phyloP scores from a whole-genome alignment of 2,329 filamentous ascomycete species.

The Fusarium sp. region DNA sequence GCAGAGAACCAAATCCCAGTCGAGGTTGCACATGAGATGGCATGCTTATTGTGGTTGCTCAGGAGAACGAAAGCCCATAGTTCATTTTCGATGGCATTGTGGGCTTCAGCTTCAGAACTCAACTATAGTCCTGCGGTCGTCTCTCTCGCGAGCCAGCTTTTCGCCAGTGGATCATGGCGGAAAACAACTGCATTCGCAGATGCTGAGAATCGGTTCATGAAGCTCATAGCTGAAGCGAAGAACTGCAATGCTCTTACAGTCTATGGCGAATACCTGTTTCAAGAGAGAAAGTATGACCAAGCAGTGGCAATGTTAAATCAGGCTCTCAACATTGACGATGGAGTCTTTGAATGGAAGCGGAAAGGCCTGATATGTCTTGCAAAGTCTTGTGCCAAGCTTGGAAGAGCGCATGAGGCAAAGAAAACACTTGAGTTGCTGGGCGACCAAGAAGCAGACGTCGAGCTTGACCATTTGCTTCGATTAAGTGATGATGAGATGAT shows the following conservation, averaged over 20 bases:
- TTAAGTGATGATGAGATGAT: constrained; percentile 34
- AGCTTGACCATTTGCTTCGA: constrained; percentile 42
- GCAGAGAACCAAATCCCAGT: constrained; percentile 35
- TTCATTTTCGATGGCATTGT: constrained; percentile 40
- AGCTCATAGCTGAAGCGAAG: constrained; percentile 43
- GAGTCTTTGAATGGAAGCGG: constrained; percentile 42
- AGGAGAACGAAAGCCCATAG: neutral
- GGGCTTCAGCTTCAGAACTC: constrained; percentile 46
- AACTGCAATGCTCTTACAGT: constrained; percentile 49
- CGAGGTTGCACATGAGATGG: constrained; percentile 41
- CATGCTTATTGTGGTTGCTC: constrained; percentile 38
- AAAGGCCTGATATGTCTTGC: constrained; percentile 42
- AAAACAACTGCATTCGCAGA: constrained; percentile 14
- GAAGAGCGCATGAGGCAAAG: constrained; percentile 37
- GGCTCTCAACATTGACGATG: constrained; percentile 35
- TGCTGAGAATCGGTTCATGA: constrained; percentile 44
- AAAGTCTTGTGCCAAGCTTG: constrained; percentile 37
- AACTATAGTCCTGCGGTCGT: constrained; percentile 47
- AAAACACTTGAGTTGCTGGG: constrained; percentile 35
- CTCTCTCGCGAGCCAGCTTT: constrained; percentile 38
- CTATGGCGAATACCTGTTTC: constrained; percentile 45
- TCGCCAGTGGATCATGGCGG: constrained; percentile 34
- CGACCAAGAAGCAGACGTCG: constrained; percentile 39
- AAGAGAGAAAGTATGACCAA: constrained; percentile 35
- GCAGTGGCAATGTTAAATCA: constrained; percentile 35